Base-by-base conservation (phyloP, 2,329 filamentous ascomycete species). In the Fusarium sp. region DNA sequence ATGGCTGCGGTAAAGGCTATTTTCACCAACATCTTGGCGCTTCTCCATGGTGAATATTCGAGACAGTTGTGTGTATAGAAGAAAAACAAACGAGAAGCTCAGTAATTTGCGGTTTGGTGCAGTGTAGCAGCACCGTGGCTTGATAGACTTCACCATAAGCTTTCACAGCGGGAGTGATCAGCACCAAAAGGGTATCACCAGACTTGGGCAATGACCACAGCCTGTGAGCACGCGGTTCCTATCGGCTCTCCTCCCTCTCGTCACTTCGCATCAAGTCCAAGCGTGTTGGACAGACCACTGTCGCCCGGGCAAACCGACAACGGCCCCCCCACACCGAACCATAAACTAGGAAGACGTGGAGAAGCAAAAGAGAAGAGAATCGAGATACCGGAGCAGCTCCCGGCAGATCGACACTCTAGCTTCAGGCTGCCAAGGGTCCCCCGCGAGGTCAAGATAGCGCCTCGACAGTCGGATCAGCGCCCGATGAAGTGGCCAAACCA, bases 341-440 rank as follows among this genome's bases (percentile, higher is more conserved):
- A 28, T 28, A 28, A 19, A 10, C 24, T 22, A 32, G 3, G 8
- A 28, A 29, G 28, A 10, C 22, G 19, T 11, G 36, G 36, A 38
- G 19, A 38, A 24, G 36, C 36, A 38, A 12, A 11, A 38, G 19
- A 13, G 22, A 24, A 38, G 5, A 38, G 12, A 12, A 28, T 58
- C 42, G 39, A 54, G 42, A 41, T 7, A 53, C 44, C 65, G 65
- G 64, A 32, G 42, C 39, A 39, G 34, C 5, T 61, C 41, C 66
- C 64, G 66, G 42, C 52, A 51, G 28, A 28, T 51, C 25, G 19
- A 22, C 31, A 34, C 15, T 49, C 45, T 52, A 45, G 22, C 32
- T 29, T 32, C 5, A 44, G 40, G 32, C 24, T 6, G 34, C 13
- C 32, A 15, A 36, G 24, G 46, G 32, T 46, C 48, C 46, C 19